These are phyloP conservation scores for Sporothrix dimorphospora DNA, from an alignment of 2,329 filamentous ascomycete species.

Conservation along the genomic window DNA sequence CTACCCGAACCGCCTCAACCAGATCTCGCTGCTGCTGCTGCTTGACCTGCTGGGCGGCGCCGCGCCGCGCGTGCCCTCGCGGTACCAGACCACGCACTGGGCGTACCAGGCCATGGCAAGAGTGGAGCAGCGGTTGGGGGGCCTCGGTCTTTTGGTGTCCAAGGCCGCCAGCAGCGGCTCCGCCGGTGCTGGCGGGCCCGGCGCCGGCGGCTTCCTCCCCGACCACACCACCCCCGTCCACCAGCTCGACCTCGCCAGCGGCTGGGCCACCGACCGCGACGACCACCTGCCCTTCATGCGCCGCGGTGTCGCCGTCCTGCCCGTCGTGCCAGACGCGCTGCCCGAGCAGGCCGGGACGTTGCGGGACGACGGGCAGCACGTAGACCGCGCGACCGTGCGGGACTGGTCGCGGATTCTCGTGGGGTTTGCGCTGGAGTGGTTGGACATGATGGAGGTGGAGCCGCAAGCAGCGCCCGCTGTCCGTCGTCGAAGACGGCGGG, in stretches of 20 bases:
- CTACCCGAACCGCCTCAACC: slow-evolving; percentile 69
- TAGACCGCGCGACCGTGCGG: slow-evolving; percentile 70
- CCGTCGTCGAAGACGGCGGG: neutral
- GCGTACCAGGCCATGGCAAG: slow-evolving; percentile 70
- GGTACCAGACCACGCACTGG: slow-evolving; percentile 81
- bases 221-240: slow-evolving; percentile 40
- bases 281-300: slow-evolving; percentile 79
- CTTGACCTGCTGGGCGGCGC: slow-evolving; percentile 63
- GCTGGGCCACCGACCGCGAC: slow-evolving; percentile 62
- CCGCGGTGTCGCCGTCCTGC: slow-evolving; percentile 73
- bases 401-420: slow-evolving; percentile 77
- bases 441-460: slow-evolving; percentile 63
- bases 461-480: slow-evolving; percentile 29
- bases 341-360: slow-evolving; percentile 73
- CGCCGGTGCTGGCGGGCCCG: too few species aligned
- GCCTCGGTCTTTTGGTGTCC: slow-evolving; percentile 52
- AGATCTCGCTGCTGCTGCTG: slow-evolving; percentile 83
- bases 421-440: slow-evolving; percentile 77
- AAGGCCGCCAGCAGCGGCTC: slow-evolving; percentile 48
- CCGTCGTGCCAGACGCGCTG: slow-evolving; percentile 74
- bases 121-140: slow-evolving; percentile 66
- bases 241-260: slow-evolving; percentile 33
- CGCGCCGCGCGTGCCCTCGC: slow-evolving; percentile 68
- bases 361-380: slow-evolving; percentile 71
- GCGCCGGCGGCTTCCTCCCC: slow-evolving; percentile 21